Evolutionary conservation across 2,329 filamentous ascomycete genomes (phyloP), one percentile per base, ranked within the genome.

Genomic region (Aspergillus ochraceoroseus): DNA sequence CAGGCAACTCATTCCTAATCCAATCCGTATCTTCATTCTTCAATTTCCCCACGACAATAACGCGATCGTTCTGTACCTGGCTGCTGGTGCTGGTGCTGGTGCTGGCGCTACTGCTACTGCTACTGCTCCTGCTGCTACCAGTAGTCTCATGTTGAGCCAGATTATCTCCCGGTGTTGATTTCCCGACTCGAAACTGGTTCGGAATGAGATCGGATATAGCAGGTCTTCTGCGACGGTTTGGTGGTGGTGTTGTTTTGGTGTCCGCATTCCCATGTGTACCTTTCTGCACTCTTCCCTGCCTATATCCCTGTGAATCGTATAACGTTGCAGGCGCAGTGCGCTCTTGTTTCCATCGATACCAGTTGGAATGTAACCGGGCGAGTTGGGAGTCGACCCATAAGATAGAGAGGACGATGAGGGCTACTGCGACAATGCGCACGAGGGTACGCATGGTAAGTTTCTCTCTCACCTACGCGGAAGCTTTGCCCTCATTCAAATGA

Each of bases 151-250:
- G n/a, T n/a, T n/a, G n/a, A n/a, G n/a, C n/a, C n/a, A n/a, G n/a
- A n/a, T n/a, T n/a, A n/a, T n/a, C n/a, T n/a, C n/a, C n/a, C n/a
- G n/a, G n/a, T n/a, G n/a, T n/a, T n/a, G n/a, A n/a, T n/a, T n/a
- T n/a, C n/a, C n/a, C 20, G n/a, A 30, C 27, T 30, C 27, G n/a
- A 30, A 14, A 30, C 27, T 30, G 27, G 27, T 30, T 13, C 7
- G 27, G 27, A 9, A 30, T 30, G n/a, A 30, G 27, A 30, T 30
- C 27, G 15, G 27, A 13, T 30, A 30, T 30, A 3, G 27, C 11
- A 30, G 27, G 27, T 7, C 27, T n/a, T 13, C 9, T 30, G 3
- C 5, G 27, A 30, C 27, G 27, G n/a, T 30, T 30, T 5, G 13
- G 13, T 9, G 13, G 5, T 4, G 27, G 27, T 5, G 27, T 14